Percentiles rank a stretch among this genome's conserved stretches.
These are phyloP conservation scores for Phaeomoniella chlamydospora DNA, from an alignment of 2,329 filamentous ascomycete genomes.

Conservation along the genomic window DNA sequence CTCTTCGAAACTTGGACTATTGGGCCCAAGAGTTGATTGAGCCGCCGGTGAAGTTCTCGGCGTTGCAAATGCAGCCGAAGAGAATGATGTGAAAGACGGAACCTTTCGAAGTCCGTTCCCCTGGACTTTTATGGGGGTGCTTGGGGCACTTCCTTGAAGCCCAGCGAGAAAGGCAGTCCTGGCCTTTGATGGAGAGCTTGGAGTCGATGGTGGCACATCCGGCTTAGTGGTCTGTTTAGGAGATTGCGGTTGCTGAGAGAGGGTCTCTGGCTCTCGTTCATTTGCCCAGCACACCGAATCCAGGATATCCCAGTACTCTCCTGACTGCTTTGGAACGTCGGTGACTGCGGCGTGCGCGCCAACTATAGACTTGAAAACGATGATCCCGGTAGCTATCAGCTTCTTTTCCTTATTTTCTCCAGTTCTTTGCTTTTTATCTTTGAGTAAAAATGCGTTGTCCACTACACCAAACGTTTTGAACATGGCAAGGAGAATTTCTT, in stretches of 20 bases:
- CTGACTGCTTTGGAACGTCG: conserved; percentile 29
- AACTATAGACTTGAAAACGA: conserved; percentile 43
- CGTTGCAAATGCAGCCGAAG: conserved; percentile 15
- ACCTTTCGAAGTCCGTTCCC: conserved; percentile 15
- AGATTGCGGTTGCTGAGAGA: conserved; percentile 20
- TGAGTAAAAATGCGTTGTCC: conserved; percentile 38
- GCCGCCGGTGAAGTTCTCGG: conserved; percentile 14
- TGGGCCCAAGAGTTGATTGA: conserved; percentile 11
- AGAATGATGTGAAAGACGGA: conserved; percentile 27
- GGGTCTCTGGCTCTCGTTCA: conserved; percentile 33
- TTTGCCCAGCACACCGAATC: conserved; percentile 41
- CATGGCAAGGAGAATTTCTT: conserved; percentile 27
- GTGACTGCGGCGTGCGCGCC: conserved; percentile 41
- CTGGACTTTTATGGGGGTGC: conserved; percentile 6
- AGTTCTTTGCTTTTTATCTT: conserved; percentile 36
- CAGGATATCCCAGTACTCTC: conserved; percentile 30
- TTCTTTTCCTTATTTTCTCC: conserved; percentile 36
- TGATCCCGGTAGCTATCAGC: conserved; percentile 35
- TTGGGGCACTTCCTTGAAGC: conserved; percentile 13
- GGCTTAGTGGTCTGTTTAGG: background rate
- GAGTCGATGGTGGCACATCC: conserved; percentile 4
- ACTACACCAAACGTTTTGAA: conserved; percentile 43
- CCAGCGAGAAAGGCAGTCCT: conserved; percentile 17
- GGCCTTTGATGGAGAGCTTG: conserved; percentile 9
- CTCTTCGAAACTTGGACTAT: conserved; percentile 26